Evolutionary conservation across 108 stramenopile species (phyloP), one percentile per base, ranked within the genome.

Genomic region (Cyclotella choctawhatcheeana): DNA sequence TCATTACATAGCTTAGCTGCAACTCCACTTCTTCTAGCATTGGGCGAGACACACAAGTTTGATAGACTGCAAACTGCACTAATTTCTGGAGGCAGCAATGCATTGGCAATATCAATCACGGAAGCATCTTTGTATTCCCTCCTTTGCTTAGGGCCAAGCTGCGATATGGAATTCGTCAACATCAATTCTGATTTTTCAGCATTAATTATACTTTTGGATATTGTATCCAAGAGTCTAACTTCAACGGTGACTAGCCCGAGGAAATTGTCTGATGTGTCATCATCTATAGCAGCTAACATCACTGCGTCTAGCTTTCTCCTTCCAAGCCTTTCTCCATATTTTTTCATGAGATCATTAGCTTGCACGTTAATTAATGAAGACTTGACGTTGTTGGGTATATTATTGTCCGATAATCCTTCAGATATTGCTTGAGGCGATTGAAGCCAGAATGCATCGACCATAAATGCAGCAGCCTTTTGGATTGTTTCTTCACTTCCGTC

Each of bases 281-380:
- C 55, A 35, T 79, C 74, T 40, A 61, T 25, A 2, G 82, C 86
- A 5, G 50, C 58, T 20, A 90, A 37, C 2, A 90, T 67, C 24
- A 48, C 13, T 16, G 84, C 37, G 37, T 88, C 84, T n/a, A 86
- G 44, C 27, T 76, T 76, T 13, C 87, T 63, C 31, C 53, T 84
- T 5, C 89, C 89, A 74, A 88, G 75, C 7, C 73, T 55, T 50
- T 90, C 89, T 33, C 87, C 89, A 61, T 86, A 90, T 53, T 85
- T 88, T 21, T 69, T 71, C 37, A 67, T 51, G 0, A 90, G 56
- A 66, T 90, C 89, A 22, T 60, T 62, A 12, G 63, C 78, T 69
- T 86, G 85, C 33, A 82, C 70, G 1, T 61, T 55, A 24, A 81
- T 47, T 31, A 86, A 71, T 20, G 67, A 64, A 30, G 66, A 69